Evolutionary conservation across 1,139 yeast species (phyloP).

Genomic region (Magnusiomyces tetraspermus): DNA sequence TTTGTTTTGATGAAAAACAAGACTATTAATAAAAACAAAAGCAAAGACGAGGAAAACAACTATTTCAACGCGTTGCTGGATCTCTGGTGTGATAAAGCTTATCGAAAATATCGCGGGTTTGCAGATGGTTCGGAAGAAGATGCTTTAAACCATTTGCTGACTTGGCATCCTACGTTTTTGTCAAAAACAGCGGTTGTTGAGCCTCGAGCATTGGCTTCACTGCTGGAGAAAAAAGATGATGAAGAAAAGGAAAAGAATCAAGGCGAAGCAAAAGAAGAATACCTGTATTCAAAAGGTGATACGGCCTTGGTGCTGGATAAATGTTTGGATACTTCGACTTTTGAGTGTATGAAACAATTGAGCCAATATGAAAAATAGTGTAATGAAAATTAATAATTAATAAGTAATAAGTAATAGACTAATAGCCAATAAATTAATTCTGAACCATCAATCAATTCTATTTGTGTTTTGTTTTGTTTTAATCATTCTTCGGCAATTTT

Average conservation of each 20-base stretch:
- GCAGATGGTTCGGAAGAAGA: constrained; percentile 46
- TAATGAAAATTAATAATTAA: too few relatives aligned
- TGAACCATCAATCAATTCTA: too few relatives aligned
- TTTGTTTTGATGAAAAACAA: constrained; percentile 59
- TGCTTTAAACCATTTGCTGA: constrained; percentile 71
- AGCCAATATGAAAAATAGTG: too few relatives aligned
- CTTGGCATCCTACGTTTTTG: constrained; percentile 84
- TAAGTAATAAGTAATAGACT: too few relatives aligned
- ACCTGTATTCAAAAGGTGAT: constrained; percentile 20
- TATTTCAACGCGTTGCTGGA: constrained; percentile 62
- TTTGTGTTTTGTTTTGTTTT: too few relatives aligned
- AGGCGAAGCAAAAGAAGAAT: constrained; percentile 17
- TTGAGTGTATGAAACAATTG: neutral
- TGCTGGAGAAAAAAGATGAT: constrained; percentile 20
- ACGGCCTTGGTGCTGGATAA: constrained; percentile 19
- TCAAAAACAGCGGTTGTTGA: constrained; percentile 66
- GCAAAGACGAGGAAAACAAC: neutral
- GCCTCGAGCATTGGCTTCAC: constrained; percentile 44
- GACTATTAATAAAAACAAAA: too few relatives aligned
- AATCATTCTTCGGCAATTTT: too few relatives aligned
- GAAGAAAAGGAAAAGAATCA: constrained; percentile 26
- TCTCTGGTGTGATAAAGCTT: constrained; percentile 63
- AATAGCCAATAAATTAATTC: too few relatives aligned
- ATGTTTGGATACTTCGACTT: constrained; percentile 13
- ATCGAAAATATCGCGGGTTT: constrained; percentile 55